Conservation (phyloP, 495 filamentous ascomycete species). For the Aspergillus baeticus region DNA sequence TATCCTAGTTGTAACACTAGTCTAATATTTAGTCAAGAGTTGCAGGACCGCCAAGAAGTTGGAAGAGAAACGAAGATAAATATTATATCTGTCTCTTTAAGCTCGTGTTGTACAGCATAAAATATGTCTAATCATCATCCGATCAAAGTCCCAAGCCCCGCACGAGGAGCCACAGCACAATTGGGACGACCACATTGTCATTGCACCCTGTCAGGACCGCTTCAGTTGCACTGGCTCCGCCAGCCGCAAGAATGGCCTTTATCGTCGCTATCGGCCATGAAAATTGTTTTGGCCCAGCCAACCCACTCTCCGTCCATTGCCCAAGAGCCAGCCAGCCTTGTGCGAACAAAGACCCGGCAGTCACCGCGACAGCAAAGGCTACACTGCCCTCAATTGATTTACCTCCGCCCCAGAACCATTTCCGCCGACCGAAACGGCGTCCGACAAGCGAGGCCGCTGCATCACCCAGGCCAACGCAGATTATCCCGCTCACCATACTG, state of each 20-base stretch:
- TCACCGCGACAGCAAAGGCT: conserved; percentile 82
- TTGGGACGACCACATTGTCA: conserved; percentile 97
- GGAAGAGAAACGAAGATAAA: neutral
- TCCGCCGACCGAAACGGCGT: conserved; percentile 76
- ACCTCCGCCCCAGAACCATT: conserved; percentile 96
- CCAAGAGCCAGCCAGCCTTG: conserved; percentile 74
- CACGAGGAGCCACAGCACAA: conserved; percentile 88
- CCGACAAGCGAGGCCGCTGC: conserved; percentile 92
- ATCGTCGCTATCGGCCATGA: conserved; percentile 44
- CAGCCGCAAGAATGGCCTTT: conserved; percentile 68
- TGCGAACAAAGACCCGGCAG: conserved; percentile 66
- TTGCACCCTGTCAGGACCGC: conserved; percentile 95
- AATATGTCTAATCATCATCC: conserved; percentile 2
- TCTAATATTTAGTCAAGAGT: neutral
- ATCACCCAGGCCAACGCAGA: conserved; percentile 95
- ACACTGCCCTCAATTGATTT: conserved; percentile 91
- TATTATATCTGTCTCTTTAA: neutral
- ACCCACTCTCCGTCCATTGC: conserved; percentile 56
- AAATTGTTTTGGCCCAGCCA: conserved; percentile 23
- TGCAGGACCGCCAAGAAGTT: neutral
- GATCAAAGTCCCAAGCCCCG: conserved; percentile 68
- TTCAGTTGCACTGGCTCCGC: conserved; percentile 85
- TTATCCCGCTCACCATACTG: conserved; percentile 83
- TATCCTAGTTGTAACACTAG: neutral
- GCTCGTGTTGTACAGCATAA: conserved; percentile 10